A percentile compares a stretch with the other conserved stretches of the same genome.
phyloP scores from a whole-genome alignment of 169 alveolate species.

The Eimeria praecox region DNA sequence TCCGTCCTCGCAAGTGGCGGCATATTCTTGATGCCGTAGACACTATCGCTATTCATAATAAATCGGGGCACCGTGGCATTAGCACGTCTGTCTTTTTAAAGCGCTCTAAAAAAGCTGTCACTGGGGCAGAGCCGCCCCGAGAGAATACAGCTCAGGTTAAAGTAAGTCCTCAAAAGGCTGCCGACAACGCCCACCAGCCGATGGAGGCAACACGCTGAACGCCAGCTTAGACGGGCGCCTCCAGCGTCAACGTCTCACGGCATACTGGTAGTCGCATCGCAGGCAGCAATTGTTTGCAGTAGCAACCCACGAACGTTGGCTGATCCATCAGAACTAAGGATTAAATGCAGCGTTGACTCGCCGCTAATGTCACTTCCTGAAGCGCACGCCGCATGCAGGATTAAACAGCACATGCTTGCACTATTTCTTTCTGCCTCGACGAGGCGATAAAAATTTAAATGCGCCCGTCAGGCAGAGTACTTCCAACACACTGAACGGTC shows the following conservation, averaged over 20 bases:
- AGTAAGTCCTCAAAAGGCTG: neutral
- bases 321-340: neutral
- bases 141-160: neutral
- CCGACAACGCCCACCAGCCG: neutral
- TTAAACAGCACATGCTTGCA: neutral
- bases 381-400: neutral
- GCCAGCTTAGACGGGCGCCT: neutral
- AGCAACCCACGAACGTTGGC: constrained; percentile 29
- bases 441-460: neutral
- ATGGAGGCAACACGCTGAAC: neutral
- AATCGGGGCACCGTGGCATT: constrained; percentile 50
- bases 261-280: constrained; percentile 71
- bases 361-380: constrained; percentile 68
- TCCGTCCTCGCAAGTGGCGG: constrained; percentile 7
- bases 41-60: constrained; percentile 21
- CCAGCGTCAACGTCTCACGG: constrained; percentile 26
- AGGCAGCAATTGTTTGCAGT: constrained; percentile 51
- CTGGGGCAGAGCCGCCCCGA: neutral
- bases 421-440: neutral
- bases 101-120: constrained; percentile 11
- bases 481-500: neutral
- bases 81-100: constrained; percentile 33
- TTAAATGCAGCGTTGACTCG: constrained; percentile 60
- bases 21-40: constrained; percentile 60
- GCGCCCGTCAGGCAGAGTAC: neutral